Conservation (phyloP, 2,329 filamentous ascomycete genomes). For the Aspergillus vadensis region DNA sequence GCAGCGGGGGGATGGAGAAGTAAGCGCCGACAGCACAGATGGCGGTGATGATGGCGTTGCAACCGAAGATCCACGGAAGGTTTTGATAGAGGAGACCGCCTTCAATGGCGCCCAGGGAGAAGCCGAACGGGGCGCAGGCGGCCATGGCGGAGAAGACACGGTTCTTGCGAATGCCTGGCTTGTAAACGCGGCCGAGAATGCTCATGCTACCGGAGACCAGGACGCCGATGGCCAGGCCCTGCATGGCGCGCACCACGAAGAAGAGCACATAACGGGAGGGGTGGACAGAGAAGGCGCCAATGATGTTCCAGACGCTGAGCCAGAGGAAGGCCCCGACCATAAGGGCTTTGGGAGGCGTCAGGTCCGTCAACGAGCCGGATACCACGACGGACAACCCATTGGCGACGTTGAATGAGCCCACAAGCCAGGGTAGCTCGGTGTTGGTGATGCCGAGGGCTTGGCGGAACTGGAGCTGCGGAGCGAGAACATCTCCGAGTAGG, state of each 20-base stretch:
- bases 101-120: conserved; percentile 47
- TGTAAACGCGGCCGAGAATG: conserved; percentile 50
- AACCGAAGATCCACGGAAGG: conserved; percentile 49
- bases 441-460: conserved; percentile 42
- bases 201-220: conserved; percentile 53
- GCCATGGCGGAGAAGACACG: conserved; percentile 54
- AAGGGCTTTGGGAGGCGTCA: conserved; percentile 44
- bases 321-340: conserved; percentile 49
- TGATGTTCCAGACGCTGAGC: conserved; percentile 45
- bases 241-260: conserved; percentile 44
- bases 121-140: conserved; percentile 50
- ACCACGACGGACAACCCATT: conserved; percentile 48
- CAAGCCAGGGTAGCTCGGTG: conserved; percentile 47
- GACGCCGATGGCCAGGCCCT: conserved; percentile 54
- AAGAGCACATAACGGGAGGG: conserved; percentile 39
- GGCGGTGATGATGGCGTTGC: conserved; percentile 44
- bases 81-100: conserved; percentile 45
- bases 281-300: conserved; percentile 41
- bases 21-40: conserved; percentile 42
- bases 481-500: conserved; percentile 45
- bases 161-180: conserved; percentile 49
- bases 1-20: conserved; percentile 43
- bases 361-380: conserved; percentile 41
- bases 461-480: conserved; percentile 42
- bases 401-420: conserved; percentile 46